Conservation (phyloP, 441 rosid genomes). For the Brassica balearica region DNA sequence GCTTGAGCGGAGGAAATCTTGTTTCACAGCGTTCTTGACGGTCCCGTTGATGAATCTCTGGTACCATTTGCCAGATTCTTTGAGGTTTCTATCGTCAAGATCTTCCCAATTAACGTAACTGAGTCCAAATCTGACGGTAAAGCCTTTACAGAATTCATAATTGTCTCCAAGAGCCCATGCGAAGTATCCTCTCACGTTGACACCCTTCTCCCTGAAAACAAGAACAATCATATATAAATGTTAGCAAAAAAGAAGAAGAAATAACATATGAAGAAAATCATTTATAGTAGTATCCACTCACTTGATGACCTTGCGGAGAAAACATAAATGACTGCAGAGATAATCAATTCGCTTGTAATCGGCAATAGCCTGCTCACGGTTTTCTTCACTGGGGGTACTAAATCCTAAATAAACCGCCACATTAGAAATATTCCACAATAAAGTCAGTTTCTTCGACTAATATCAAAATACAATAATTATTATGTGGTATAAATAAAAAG, state of each 20-base stretch:
- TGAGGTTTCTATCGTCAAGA: conserved; percentile 33
- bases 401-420: conserved; percentile 17
- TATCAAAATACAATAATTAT: neutral
- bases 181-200: conserved; percentile 37
- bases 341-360: conserved; percentile 32
- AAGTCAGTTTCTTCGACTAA: conserved; percentile 2
- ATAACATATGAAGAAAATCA: neutral
- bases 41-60: neutral
- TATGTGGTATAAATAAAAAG: neutral
- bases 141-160: conserved; percentile 33
- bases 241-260: neutral
- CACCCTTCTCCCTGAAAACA: conserved; percentile 11
- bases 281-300: conserved; percentile 5
- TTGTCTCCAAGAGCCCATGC: conserved; percentile 42
- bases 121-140: conserved; percentile 37
- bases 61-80: conserved; percentile 37
- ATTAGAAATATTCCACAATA: conserved; percentile 8
- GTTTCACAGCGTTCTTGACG: neutral
- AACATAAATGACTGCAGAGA: conserved; percentile 41
- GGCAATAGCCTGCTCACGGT: neutral
- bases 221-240: neutral
- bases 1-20: conserved; percentile 11
- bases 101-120: conserved; percentile 25
- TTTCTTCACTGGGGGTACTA: neutral
- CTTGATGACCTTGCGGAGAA: conserved; percentile 37